Evolutionary conservation across 73 alveolate species (phyloP), one percentile per base, ranked within the genome.

Genomic region (Diophrys sp.): DNA sequence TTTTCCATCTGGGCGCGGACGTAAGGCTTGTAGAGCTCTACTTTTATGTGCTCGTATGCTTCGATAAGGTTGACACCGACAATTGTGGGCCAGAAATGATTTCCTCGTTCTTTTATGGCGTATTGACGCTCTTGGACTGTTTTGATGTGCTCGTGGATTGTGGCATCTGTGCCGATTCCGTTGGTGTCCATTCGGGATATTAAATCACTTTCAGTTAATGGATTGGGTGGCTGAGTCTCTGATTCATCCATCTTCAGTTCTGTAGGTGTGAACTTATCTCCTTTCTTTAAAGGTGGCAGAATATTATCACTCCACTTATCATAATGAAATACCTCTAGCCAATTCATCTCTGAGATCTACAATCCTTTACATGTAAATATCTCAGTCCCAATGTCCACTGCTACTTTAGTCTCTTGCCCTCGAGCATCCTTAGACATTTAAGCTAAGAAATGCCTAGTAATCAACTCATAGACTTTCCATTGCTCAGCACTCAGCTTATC

Each of bases 141-240:
- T 84, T 97, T 96, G 56, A 98, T 98, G 89, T 98, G 99, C 74
- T 98, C 99, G 83, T 98, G 99, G 80, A 98, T 98, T 0, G 99
- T 98, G 18, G 99, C 99, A 90, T 98, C 99, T 24, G 99, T 98
- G 24, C 99, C 99, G 31, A 98, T 97, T 31, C 99, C 99, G 74
- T 97, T 91, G 77, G 96, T 89, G 89, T 98, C 99, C 99, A 98
- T 98, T 80, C 87, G 57, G 14, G 95, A 80, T 67, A 98, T 98
- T 34, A 98, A 83, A 78, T 97, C 99, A 28, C 98, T 88, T 87
- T 98, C 99, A 68, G 98, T 96, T 70, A 98, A 87, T 34, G 94
- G 95, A n/a, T 83, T 89, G 2, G 99, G 99, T 14, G 99, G 97
- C 54, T 83, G 80, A 0, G 99, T 98, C 31, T 79, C 82, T 0